phyloP scores from a whole-genome alignment of 1,284 basidiomycete species.

The Xerocomus nothofagi region DNA sequence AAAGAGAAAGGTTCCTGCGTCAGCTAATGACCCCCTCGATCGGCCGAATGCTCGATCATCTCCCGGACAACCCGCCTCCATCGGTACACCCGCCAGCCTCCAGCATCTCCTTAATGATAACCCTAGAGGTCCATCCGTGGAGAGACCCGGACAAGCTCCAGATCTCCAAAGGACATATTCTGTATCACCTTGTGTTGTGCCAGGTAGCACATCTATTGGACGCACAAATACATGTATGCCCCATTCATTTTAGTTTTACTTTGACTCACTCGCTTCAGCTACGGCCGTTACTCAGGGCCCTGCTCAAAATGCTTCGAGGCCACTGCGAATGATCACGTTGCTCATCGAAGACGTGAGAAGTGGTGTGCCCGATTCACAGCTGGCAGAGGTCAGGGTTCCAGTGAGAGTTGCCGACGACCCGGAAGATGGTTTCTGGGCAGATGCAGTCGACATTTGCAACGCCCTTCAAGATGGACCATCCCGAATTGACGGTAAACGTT shows the following conservation, averaged over 20 bases:
- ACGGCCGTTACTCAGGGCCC: slow-evolving; percentile 3
- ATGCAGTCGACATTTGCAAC: slow-evolving; percentile 59
- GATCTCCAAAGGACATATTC: slow-evolving; percentile 1
- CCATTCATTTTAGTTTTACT: background rate
- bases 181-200: background rate
- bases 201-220: slow-evolving; percentile 5
- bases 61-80: slow-evolving; percentile 7
- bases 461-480: slow-evolving; percentile 61
- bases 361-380: slow-evolving; percentile 50
- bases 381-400: slow-evolving; percentile 65
- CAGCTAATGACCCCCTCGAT: background rate
- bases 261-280: slow-evolving; percentile 15
- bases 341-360: slow-evolving; percentile 63
- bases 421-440: slow-evolving; percentile 66
- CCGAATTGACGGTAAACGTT: slow-evolving; percentile 61
- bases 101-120: slow-evolving; percentile 41
- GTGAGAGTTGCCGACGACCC: slow-evolving; percentile 46
- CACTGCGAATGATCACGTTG: slow-evolving; percentile 54
- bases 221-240: slow-evolving; percentile 14
- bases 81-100: slow-evolving; percentile 1
- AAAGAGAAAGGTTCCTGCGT: slow-evolving; percentile 7
- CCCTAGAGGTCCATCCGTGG: background rate
- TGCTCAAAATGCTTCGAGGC: slow-evolving; percentile 7
- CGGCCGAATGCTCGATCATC: slow-evolving; percentile 8
- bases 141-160: slow-evolving; percentile 1